phyloP scores from a whole-genome alignment of 306 rosid genomes.

The Medicago arabica region DNA sequence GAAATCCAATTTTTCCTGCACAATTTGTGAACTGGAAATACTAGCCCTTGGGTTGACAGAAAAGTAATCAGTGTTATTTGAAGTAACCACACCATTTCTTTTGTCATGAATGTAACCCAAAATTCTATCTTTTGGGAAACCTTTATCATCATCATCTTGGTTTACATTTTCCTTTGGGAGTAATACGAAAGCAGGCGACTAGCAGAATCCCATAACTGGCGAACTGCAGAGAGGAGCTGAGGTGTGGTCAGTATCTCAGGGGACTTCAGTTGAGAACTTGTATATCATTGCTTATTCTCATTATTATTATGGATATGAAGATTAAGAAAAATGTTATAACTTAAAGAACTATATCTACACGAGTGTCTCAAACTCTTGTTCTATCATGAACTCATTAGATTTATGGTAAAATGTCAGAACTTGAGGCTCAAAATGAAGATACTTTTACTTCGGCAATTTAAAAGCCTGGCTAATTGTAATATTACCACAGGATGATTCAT shows the following conservation, averaged over 20 bases:
- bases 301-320: slow-evolving; percentile 26
- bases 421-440: background rate
- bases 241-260: slow-evolving; percentile 60
- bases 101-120: slow-evolving; percentile 46
- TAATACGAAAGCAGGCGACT: slow-evolving; percentile 60
- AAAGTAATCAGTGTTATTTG: slow-evolving; percentile 43
- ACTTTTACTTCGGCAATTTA: background rate
- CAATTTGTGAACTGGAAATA: slow-evolving; percentile 41
- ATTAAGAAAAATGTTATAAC: slow-evolving; percentile 34
- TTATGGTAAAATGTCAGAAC: background rate
- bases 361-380: too few relatives aligned
- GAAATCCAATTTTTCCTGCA: slow-evolving; percentile 50
- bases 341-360: background rate
- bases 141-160: slow-evolving; percentile 47
- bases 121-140: slow-evolving; percentile 44
- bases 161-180: slow-evolving; percentile 47
- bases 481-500: slow-evolving; percentile 27
- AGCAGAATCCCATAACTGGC: slow-evolving; percentile 77
- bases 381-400: background rate
- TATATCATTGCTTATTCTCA: slow-evolving; percentile 46
- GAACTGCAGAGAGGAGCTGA: slow-evolving; percentile 66
- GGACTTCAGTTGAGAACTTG: slow-evolving; percentile 48
- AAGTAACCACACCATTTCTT: slow-evolving; percentile 45
- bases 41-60: slow-evolving; percentile 40
- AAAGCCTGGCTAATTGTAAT: background rate